A percentile compares a stretch with the other conserved stretches of the same genome.
Conservation (phyloP, 1,139 yeast genomes). For the Geotrichum candidum region DNA sequence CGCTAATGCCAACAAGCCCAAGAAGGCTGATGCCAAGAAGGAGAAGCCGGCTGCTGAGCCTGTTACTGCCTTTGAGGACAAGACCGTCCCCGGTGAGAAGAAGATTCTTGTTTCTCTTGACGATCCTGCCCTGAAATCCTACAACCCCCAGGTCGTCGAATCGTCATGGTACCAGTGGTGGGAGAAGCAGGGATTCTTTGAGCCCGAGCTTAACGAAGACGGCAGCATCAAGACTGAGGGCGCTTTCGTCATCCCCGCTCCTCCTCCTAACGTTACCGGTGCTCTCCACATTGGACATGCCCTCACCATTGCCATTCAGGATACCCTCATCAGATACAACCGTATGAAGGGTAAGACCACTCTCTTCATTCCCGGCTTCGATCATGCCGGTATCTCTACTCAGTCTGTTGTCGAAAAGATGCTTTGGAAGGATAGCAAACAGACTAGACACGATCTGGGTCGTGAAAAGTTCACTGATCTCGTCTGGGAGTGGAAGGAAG, state of each 20-base stretch:
- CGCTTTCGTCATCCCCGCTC: conserved; percentile 84
- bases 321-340: conserved; percentile 83
- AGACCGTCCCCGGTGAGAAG: conserved; percentile 84
- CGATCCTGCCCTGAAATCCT: conserved; percentile 90
- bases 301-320: conserved; percentile 90
- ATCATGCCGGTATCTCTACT: conserved; percentile 98
- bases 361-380: conserved; percentile 91
- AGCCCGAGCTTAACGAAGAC: conserved; percentile 73
- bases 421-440: conserved; percentile 79
- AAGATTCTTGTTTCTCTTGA: conserved; percentile 78
- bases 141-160: conserved; percentile 88
- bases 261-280: conserved; percentile 99
- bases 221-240: conserved; percentile 82
- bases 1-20: conserved; percentile 36
- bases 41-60: conserved; percentile 70
- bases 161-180: conserved; percentile 99
- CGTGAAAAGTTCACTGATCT: conserved; percentile 82
- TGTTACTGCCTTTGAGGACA: conserved; percentile 74
- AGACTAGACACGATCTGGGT: conserved; percentile 92
- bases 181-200: conserved; percentile 80
- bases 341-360: conserved; percentile 97
- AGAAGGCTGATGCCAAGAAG: conserved; percentile 42
- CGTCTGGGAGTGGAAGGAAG: conserved; percentile 99
- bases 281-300: conserved; percentile 99
- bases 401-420: conserved; percentile 98